Percentiles rank a stretch among this genome's conserved stretches.
Evolutionary conservation across 768 basidiomycete genomes (phyloP).

Genomic region (Rhizopogon vesiculosus): DNA sequence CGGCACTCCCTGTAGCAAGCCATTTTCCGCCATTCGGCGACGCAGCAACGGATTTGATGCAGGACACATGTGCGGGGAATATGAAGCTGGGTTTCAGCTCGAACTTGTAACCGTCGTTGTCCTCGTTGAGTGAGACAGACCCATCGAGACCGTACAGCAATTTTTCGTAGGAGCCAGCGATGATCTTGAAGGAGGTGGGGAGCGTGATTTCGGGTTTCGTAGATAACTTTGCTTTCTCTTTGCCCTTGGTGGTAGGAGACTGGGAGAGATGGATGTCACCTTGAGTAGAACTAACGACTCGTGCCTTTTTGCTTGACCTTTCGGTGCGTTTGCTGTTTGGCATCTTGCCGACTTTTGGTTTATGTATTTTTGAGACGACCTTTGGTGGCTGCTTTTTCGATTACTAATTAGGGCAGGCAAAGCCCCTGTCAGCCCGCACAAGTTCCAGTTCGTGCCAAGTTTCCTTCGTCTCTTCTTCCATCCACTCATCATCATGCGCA

Average conservation of each 20-base stretch:
- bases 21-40: slow-evolving; percentile 91
- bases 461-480: slow-evolving; percentile 11
- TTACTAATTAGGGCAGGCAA: no score
- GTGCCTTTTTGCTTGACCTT: slow-evolving; percentile 19
- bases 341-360: not conserved
- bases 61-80: slow-evolving; percentile 95
- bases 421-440: no score
- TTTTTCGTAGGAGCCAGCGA: slow-evolving; percentile 96
- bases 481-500: slow-evolving; percentile 42
- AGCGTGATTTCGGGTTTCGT: slow-evolving; percentile 16
- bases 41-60: slow-evolving; percentile 85
- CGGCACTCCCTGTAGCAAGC: slow-evolving; percentile 93
- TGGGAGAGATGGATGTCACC: not conserved
- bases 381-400: no score
- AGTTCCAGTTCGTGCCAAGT: no score
- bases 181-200: slow-evolving; percentile 72
- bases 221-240: slow-evolving; percentile 21
- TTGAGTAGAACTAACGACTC: slow-evolving; percentile 14
- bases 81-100: slow-evolving; percentile 81
- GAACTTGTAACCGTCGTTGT: slow-evolving; percentile 25
- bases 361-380: not conserved
- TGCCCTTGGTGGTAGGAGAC: slow-evolving; percentile 20
- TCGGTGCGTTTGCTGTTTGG: slow-evolving; percentile 9
- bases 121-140: slow-evolving; percentile 31
- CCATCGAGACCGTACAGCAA: slow-evolving; percentile 88